A percentile compares a stretch with the other conserved stretches of the same genome.
Conservation (phyloP, 192 early-diverging fungal genomes). For the Umbelopsis vinacea region DNA sequence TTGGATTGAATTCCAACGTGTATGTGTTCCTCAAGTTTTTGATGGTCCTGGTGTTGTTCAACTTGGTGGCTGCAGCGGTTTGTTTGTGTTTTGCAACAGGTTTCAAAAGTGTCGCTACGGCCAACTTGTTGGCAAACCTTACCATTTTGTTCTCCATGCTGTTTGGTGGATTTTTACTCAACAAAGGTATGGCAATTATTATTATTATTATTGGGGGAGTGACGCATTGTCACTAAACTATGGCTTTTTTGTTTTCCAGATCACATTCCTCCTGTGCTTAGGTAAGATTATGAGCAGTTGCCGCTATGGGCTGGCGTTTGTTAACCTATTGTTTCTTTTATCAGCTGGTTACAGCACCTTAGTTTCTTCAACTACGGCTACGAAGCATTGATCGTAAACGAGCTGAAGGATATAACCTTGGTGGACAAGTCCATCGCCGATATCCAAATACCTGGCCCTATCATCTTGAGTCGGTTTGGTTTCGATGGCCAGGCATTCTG, state of each 20-base stretch:
- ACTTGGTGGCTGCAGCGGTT: conserved; percentile 60
- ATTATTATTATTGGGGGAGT: neutral
- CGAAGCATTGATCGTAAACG: conserved; percentile 76
- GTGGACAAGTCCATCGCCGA: conserved; percentile 41
- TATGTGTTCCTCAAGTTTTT: conserved; percentile 63
- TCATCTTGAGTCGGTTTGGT: conserved; percentile 40
- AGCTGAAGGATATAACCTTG: conserved; percentile 43
- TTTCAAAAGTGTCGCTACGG: conserved; percentile 60
- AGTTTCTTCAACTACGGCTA: conserved; percentile 76
- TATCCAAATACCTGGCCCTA: conserved; percentile 42
- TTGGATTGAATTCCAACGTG: conserved; percentile 55
- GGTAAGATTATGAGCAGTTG: conserved; percentile 14
- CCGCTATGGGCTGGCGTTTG: neutral
- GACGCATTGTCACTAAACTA: neutral
- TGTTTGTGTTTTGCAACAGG: conserved; percentile 62
- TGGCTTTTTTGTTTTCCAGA: conserved; percentile 19
- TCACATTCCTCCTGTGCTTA: conserved; percentile 39
- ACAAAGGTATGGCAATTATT: conserved; percentile 57
- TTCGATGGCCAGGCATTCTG: conserved; percentile 45
- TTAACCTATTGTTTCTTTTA: neutral
- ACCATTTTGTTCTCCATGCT: conserved; percentile 77
- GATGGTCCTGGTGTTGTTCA: conserved; percentile 66
- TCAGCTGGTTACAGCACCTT: conserved; percentile 70
- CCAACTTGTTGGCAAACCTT: conserved; percentile 66
- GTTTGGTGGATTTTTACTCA: conserved; percentile 76